Evolutionary conservation across 371 early-diverging fungal genomes (phyloP).

Genomic region (Syncephalastrum racemosum): DNA sequence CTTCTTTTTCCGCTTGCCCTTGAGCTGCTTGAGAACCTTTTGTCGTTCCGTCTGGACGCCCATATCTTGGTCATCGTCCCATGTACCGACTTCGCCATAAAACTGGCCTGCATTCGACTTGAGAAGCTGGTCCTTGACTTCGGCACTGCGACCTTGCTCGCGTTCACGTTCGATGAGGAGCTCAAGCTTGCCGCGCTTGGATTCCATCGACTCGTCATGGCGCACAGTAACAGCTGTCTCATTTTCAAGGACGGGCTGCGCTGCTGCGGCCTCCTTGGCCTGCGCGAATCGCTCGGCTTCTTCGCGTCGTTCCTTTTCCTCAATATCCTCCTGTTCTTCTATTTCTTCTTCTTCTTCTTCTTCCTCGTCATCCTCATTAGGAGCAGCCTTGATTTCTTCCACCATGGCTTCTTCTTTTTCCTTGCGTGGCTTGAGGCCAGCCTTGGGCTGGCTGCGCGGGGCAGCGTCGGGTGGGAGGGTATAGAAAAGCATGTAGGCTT

Average conservation of each 20-base stretch:
- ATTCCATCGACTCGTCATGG: constrained; percentile 50
- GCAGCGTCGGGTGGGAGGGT: constrained; percentile 17
- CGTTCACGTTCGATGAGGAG: constrained; percentile 51
- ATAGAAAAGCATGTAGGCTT: constrained; percentile 87
- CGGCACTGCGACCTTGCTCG: constrained; percentile 38
- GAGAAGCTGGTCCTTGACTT: constrained; percentile 45
- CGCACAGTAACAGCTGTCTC: constrained; percentile 46
- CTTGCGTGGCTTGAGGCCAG: constrained; percentile 11
- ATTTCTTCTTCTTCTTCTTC: constrained; percentile 14
- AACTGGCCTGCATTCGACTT: constrained; percentile 34
- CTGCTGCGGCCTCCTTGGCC: constrained; percentile 39
- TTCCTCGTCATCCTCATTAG: constrained; percentile 8
- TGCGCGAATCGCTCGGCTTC: constrained; percentile 22
- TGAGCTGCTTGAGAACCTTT: constrained; percentile 40
- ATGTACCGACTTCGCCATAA: constrained; percentile 44
- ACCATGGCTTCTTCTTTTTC: constrained; percentile 16
- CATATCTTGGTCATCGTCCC: constrained; percentile 43
- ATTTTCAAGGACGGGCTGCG: constrained; percentile 31
- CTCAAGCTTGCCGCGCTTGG: constrained; percentile 56
- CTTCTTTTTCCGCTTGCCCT: constrained; percentile 59
- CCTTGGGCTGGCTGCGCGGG: constrained; percentile 19
- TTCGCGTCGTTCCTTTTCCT: constrained; percentile 29
- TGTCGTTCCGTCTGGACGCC: constrained; percentile 36
- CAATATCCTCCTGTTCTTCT: constrained; percentile 12
- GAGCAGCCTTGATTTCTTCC: neutral